Evolutionary conservation across 2,329 filamentous ascomycete genomes (phyloP).

Genomic region (Stachybotrys chartarum): DNA sequence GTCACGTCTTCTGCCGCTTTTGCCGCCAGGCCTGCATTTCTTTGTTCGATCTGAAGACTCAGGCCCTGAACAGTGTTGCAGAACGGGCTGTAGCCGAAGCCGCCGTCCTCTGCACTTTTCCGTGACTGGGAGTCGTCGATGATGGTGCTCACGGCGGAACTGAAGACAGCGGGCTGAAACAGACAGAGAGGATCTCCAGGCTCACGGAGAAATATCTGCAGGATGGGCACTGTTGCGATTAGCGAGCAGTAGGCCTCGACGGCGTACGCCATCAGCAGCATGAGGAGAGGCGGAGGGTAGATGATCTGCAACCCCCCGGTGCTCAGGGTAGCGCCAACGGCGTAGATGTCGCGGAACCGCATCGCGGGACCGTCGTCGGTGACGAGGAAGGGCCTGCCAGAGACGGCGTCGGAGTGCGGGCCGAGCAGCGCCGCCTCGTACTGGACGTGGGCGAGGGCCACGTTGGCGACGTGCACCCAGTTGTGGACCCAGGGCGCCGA

Average conservation of each 20-base stretch:
- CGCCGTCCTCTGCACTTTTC: constrained; percentile 28
- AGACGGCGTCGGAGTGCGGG: constrained; percentile 23
- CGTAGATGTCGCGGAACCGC: constrained; percentile 31
- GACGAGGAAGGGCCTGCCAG: constrained; percentile 41
- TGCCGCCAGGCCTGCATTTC: constrained; percentile 21
- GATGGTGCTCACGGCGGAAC: constrained; percentile 26
- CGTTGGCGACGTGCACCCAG: constrained; percentile 43
- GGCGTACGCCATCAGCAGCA: constrained; percentile 28
- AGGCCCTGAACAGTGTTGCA: constrained; percentile 33
- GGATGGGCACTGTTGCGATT: constrained; percentile 7
- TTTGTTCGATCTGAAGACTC: constrained; percentile 29
- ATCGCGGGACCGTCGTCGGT: constrained; percentile 41
- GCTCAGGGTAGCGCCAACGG: constrained; percentile 19
- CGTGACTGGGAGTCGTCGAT: constrained; percentile 29
- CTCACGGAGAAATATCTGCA: constrained; percentile 20
- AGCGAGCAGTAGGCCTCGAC: constrained; percentile 12
- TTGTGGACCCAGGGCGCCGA: constrained; percentile 37
- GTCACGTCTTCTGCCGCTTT: not conserved
- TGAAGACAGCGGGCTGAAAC: constrained; percentile 33
- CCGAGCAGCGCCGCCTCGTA: constrained; percentile 43
- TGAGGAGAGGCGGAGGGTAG: constrained; percentile 23
- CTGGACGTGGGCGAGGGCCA: constrained; percentile 44
- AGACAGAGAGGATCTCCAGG: constrained; percentile 25
- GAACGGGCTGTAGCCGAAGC: constrained; percentile 30
- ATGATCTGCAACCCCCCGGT: constrained; percentile 22